phyloP scores from a whole-genome alignment of 352 stramenopile species.

The Peronosclerospora sorghi region DNA sequence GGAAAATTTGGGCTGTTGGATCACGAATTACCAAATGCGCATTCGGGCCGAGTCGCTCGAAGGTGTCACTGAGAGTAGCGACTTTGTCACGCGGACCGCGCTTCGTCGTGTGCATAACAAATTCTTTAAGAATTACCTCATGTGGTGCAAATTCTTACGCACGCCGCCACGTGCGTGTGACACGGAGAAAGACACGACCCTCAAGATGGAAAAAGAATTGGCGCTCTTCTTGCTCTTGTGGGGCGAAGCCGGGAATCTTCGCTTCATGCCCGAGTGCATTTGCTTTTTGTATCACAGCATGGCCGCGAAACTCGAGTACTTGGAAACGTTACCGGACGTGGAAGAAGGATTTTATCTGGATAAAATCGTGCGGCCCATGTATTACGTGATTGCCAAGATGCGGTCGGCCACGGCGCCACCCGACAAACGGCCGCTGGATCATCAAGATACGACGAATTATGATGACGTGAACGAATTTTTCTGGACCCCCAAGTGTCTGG shows the following conservation, averaged over 20 bases:
- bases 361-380: slow-evolving; percentile 65
- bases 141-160: slow-evolving; percentile 92
- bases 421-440: slow-evolving; percentile 42
- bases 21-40: slow-evolving; percentile 77
- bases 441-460: slow-evolving; percentile 81
- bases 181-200: slow-evolving; percentile 25
- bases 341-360: slow-evolving; percentile 51
- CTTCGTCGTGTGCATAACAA: slow-evolving; percentile 55
- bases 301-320: slow-evolving; percentile 43
- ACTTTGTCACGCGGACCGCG: slow-evolving; percentile 37
- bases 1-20: slow-evolving; percentile 76
- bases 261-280: slow-evolving; percentile 84
- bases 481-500: slow-evolving; percentile 53
- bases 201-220: slow-evolving; percentile 56
- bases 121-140: slow-evolving; percentile 87
- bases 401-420: slow-evolving; percentile 29
- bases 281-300: slow-evolving; percentile 84
- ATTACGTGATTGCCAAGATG: slow-evolving; percentile 71
- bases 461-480: slow-evolving; percentile 88
- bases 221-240: slow-evolving; percentile 75
- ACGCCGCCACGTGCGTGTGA: slow-evolving; percentile 71
- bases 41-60: slow-evolving; percentile 30
- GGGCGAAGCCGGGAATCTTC: slow-evolving; percentile 75
- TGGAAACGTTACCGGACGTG: slow-evolving; percentile 43
- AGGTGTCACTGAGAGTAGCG: slow-evolving; percentile 22